Evolutionary conservation across 1,284 basidiomycete genomes (phyloP).

Genomic region (Cryptococcus maquisensis): DNA sequence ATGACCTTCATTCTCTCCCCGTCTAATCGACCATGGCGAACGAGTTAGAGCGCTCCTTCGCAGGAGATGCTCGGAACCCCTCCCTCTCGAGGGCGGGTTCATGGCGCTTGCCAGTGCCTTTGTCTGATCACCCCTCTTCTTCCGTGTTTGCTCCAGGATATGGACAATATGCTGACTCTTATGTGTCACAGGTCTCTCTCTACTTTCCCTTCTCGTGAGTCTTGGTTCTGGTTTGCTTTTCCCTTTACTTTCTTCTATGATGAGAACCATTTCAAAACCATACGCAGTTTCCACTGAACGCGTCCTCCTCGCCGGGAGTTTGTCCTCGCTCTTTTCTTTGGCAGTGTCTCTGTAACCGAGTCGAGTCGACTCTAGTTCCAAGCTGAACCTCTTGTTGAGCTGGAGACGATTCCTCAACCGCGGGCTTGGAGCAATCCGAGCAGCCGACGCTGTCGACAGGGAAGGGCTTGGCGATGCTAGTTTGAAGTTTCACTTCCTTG

Average conservation of each 20-base stretch:
- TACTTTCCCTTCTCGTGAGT: neutral
- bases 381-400: conserved; percentile 45
- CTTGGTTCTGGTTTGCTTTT: neutral
- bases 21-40: conserved; percentile 53
- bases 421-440: conserved; percentile 20
- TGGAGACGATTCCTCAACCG: conserved; percentile 27
- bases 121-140: conserved; percentile 41
- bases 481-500: conserved; percentile 51
- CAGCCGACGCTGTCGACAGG: conserved; percentile 18
- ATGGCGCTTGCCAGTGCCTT: conserved; percentile 51
- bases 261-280: conserved; percentile 49
- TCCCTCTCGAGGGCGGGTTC: conserved; percentile 35
- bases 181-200: neutral
- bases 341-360: conserved; percentile 23
- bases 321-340: conserved; percentile 22
- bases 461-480: conserved; percentile 39
- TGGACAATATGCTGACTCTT: neutral
- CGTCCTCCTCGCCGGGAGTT: conserved; percentile 49
- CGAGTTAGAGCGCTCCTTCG: conserved; percentile 49
- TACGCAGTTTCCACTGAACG: conserved; percentile 53
- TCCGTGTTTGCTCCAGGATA: neutral
- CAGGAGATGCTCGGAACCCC: conserved; percentile 45
- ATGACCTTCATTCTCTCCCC: conserved; percentile 53
- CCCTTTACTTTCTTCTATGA: conserved; percentile 22
- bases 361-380: conserved; percentile 32